Percentiles rank a stretch among this genome's conserved stretches.
Evolutionary conservation across 768 basidiomycete species (phyloP).

Genomic region (Rhizopogon salebrosus): DNA sequence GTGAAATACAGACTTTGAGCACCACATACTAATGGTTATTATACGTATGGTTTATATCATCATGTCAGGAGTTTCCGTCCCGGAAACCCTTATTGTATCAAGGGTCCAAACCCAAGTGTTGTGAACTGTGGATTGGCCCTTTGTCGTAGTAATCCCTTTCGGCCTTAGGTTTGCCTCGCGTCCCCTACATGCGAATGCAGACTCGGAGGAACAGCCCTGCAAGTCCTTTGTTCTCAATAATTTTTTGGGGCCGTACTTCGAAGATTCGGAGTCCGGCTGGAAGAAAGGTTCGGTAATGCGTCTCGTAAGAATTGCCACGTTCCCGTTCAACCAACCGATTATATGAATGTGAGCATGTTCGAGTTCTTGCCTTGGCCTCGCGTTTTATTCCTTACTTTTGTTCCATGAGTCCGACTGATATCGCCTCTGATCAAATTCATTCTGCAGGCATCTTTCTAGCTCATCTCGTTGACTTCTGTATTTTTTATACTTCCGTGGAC

Average conservation of each 20-base stretch:
- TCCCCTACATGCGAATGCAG: conserved; percentile 1
- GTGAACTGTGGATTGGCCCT: neutral
- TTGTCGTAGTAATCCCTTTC: no score
- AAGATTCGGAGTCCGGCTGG: neutral
- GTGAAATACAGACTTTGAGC: neutral
- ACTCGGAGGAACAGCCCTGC: neutral
- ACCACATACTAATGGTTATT: neutral
- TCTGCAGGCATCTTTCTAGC: neutral
- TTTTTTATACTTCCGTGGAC: neutral
- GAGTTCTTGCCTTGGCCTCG: conserved; percentile 15
- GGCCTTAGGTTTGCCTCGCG: neutral
- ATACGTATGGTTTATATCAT: neutral
- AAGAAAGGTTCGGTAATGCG: conserved; percentile 5
- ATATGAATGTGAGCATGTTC: conserved; percentile 19
- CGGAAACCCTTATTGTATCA: neutral
- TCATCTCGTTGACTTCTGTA: neutral
- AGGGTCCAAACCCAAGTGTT: neutral
- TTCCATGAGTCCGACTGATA: conserved; percentile 26
- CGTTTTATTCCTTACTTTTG: conserved; percentile 19
- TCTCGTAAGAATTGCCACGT: conserved; percentile 28
- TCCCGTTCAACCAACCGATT: conserved; percentile 10
- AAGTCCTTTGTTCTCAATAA: conserved; percentile 1
- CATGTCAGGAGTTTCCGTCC: neutral
- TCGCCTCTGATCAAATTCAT: conserved; percentile 14
- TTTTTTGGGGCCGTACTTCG: neutral